Evolutionary conservation across 139 green algal species (phyloP).

Genomic region (Zygnema cylindricum): DNA sequence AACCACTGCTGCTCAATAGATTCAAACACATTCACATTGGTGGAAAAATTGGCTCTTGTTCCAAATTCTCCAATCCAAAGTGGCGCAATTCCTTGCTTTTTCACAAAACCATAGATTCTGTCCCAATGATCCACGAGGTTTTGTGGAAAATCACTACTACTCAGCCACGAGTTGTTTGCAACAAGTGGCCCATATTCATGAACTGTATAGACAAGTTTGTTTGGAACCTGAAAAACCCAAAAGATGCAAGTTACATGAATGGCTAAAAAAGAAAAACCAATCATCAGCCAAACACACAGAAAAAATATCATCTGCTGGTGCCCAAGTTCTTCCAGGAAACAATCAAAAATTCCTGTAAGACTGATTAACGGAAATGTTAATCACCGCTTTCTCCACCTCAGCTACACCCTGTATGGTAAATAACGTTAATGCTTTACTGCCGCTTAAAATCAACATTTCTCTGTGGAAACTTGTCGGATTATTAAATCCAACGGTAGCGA

Average conservation of each 20-base stretch:
- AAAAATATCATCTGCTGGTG: no score
- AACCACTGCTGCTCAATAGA: background rate
- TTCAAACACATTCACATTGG: background rate
- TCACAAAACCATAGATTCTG: slow-evolving; percentile 23
- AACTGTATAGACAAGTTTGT: slow-evolving; percentile 40
- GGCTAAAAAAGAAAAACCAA: no score
- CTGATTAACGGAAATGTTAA: no score
- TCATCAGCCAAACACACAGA: no score
- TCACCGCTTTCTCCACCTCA: no score
- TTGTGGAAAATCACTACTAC: slow-evolving; percentile 1
- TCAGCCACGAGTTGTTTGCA: slow-evolving; percentile 14
- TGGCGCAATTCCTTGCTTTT: slow-evolving; percentile 24
- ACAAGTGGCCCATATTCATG: slow-evolving; percentile 42
- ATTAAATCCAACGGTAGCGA: no score
- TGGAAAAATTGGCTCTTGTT: background rate
- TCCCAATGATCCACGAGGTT: slow-evolving; percentile 27
- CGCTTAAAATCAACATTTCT: no score
- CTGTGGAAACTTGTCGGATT: no score
- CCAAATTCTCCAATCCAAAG: slow-evolving; percentile 43
- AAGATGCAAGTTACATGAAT: background rate
- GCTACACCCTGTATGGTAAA: no score
- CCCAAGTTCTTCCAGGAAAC: no score
- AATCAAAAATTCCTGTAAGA: no score
- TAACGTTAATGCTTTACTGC: no score
- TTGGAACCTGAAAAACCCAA: slow-evolving; percentile 4